Evolutionary conservation across 192 early-diverging fungal genomes (phyloP).

Genomic region (Backusella morwellensis): DNA sequence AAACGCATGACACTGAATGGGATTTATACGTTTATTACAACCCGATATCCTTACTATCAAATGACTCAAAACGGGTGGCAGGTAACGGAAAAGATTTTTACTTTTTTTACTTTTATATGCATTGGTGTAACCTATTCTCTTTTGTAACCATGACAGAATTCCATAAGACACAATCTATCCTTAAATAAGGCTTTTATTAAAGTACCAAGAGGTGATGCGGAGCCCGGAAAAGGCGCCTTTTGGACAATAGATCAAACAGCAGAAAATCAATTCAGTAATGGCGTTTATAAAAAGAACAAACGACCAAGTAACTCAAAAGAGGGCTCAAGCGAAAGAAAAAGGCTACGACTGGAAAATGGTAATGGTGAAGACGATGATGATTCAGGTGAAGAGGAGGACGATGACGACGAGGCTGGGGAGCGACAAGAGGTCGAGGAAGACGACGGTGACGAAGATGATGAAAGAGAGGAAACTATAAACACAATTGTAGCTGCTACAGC

Average conservation of each 20-base stretch:
- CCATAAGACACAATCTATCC: constrained; percentile 91
- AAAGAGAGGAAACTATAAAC: background rate
- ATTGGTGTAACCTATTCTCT: background rate
- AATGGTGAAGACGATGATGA: background rate
- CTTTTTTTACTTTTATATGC: background rate
- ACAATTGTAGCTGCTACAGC: background rate
- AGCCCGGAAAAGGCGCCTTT: constrained; percentile 91
- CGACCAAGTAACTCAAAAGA: background rate
- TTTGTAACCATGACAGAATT: constrained; percentile 59
- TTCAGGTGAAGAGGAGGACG: background rate
- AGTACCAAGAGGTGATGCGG: constrained; percentile 76
- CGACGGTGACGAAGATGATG: background rate
- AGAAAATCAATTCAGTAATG: constrained; percentile 67
- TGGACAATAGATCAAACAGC: constrained; percentile 83
- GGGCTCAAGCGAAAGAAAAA: background rate
- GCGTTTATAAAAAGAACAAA: constrained; percentile 65
- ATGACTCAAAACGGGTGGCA: constrained; percentile 91
- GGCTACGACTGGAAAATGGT: background rate
- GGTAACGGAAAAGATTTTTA: constrained; percentile 42
- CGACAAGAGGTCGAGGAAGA: background rate
- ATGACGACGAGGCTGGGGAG: background rate
- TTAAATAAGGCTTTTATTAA: constrained; percentile 91
- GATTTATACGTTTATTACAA: constrained; percentile 87
- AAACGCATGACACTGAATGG: constrained; percentile 85
- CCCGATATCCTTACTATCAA: constrained; percentile 85